Percentiles rank a stretch among this genome's conserved stretches.
These are phyloP conservation scores for Colletotrichum sp. DNA, from an alignment of 2,329 filamentous ascomycete species.

Conservation along the genomic window DNA sequence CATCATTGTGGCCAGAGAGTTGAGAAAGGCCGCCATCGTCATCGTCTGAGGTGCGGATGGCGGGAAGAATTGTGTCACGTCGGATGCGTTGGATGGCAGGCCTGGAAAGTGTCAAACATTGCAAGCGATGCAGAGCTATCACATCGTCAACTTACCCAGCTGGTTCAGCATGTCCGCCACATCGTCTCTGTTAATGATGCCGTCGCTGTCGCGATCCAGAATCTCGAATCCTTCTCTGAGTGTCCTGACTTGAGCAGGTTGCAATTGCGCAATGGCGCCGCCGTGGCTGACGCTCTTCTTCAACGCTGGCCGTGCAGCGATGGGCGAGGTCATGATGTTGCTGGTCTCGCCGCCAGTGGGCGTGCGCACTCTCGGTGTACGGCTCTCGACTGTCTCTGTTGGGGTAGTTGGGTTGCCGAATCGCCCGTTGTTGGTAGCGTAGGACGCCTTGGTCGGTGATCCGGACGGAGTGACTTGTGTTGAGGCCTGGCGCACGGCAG, in stretches of 20 bases:
- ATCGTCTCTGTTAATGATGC: slow-evolving; percentile 80
- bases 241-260: slow-evolving; percentile 82
- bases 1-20: slow-evolving; percentile 77
- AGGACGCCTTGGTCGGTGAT: slow-evolving; percentile 59
- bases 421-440: slow-evolving; percentile 28
- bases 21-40: slow-evolving; percentile 85
- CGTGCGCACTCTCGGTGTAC: slow-evolving; percentile 38
- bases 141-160: slow-evolving; percentile 60
- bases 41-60: slow-evolving; percentile 74
- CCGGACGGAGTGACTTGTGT: slow-evolving; percentile 57
- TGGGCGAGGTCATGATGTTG: slow-evolving; percentile 42
- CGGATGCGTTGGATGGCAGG: slow-evolving; percentile 72
- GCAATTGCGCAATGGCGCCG: slow-evolving; percentile 73
- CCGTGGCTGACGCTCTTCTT: slow-evolving; percentile 45
- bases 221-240: slow-evolving; percentile 94
- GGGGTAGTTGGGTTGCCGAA: slow-evolving; percentile 48
- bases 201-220: slow-evolving; percentile 87
- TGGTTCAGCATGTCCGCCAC: slow-evolving; percentile 88
- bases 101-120: slow-evolving; percentile 50
- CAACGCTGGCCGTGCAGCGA: slow-evolving; percentile 34
- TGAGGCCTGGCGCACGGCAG: slow-evolving; percentile 62
- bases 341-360: slow-evolving; percentile 24
- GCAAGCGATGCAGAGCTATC: not conserved
- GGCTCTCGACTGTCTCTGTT: slow-evolving; percentile 39
- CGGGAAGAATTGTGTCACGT: slow-evolving; percentile 85